Evolutionary conservation across 139 green algal genomes (phyloP), one percentile per base, ranked within the genome.

Genomic region (Asterochloris erici): DNA sequence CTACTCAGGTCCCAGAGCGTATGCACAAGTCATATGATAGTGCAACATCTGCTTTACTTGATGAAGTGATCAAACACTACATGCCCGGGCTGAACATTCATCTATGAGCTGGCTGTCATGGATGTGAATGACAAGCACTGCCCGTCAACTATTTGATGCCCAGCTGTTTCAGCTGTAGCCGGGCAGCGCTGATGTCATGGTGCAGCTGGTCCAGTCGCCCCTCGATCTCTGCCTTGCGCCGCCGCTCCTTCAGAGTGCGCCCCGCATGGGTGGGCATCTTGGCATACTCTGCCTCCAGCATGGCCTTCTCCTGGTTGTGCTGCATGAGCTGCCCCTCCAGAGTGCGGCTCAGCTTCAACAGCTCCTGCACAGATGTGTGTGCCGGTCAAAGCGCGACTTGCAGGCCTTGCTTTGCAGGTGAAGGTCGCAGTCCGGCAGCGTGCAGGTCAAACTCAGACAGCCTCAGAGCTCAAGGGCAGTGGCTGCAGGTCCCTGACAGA

Each of bases 211-310:
- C 90, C 64, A 94, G 73, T 12, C 90, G 86, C 26, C 70, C 47
- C 84, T 94, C 90, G 79, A 94, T 86, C 60, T 88, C 84, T 17
- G 73, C 78, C 64, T 91, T 91, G 73, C 91, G 89, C 64, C 83
- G 81, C 26, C 90, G 87, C 78, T 91, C 84, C n/a, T 82, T 61
- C 28, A 89, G n/a, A 19, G 81, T 93, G 77, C 85, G 85, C 2
- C 91, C 91, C 9, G 79, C 86, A 74, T 84, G 78, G 29, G 84
- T 73, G 14, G 80, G 80, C 88, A 94, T 91, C 73, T 80, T 86
- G 0, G 87, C 74, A 63, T 79, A 88, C 86, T 94, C 91, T 1
- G 84, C 84, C 63, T 91, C 83, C 68, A 94, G 86, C 54, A 82
- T 75, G 24, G 90, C 84, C n/a, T 82, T 82, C 86, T 94, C 88